These are phyloP conservation scores for Sutorius australiensis DNA, from an alignment of 768 basidiomycete species.

Conservation along the genomic window DNA sequence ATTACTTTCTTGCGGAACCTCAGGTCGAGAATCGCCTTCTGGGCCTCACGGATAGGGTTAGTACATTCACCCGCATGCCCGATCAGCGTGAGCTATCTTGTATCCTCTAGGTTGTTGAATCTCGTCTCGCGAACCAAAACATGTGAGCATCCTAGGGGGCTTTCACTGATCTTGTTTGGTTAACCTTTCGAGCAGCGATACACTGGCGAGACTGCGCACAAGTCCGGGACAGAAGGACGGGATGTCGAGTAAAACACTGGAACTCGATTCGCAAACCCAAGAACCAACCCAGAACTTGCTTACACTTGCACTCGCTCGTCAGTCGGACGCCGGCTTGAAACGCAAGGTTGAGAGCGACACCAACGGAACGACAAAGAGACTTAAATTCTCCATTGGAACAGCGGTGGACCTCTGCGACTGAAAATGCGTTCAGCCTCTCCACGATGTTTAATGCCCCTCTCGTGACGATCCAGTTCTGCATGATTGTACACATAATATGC, in stretches of 20 bases:
- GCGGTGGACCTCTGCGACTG: constrained; percentile 76
- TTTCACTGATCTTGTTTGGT: not conserved
- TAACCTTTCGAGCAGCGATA: constrained; percentile 3
- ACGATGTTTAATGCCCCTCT: not conserved
- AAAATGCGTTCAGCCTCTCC: constrained; percentile 3
- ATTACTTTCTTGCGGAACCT: constrained; percentile 66
- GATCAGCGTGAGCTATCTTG: not conserved
- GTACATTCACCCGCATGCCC: constrained; percentile 15
- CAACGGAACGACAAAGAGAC: constrained; percentile 43
- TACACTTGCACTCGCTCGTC: constrained; percentile 12
- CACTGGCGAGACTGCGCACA: not conserved
- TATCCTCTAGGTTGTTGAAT: constrained; percentile 8
- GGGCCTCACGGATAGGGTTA: constrained; percentile 56
- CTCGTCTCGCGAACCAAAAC: constrained; percentile 9
- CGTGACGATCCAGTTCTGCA: not conserved
- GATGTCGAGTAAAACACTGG: constrained; percentile 3
- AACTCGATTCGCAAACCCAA: constrained; percentile 38
- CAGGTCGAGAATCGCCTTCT: constrained; percentile 58
- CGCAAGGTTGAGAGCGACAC: constrained; percentile 26
- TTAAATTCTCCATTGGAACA: constrained; percentile 68
- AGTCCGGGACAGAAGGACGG: not conserved
- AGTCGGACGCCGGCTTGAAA: constrained; percentile 31
- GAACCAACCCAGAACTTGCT: constrained; percentile 35
- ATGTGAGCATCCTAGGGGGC: constrained; percentile 7
- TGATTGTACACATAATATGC: not conserved